Conservation (phyloP, 768 basidiomycete species). For the Tricholoma terreum region DNA sequence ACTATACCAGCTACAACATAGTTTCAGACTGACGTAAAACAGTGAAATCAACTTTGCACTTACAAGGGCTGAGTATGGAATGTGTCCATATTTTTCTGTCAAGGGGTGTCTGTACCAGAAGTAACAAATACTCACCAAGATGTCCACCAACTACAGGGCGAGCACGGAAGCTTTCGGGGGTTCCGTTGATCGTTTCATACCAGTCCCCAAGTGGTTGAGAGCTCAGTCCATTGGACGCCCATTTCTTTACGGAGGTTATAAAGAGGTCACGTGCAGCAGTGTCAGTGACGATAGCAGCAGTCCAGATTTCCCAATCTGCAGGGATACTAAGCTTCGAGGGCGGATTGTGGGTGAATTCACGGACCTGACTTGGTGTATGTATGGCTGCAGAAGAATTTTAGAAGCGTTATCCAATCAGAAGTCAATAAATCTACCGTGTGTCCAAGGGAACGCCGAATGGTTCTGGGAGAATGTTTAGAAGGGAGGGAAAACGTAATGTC, state of each 20-base stretch:
- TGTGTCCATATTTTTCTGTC: too few species aligned
- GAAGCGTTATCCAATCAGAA: background rate
- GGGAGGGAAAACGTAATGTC: background rate
- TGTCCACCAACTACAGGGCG: slow-evolving; percentile 59
- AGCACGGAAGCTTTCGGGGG: slow-evolving; percentile 48
- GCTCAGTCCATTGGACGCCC: slow-evolving; percentile 44
- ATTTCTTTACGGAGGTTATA: slow-evolving; percentile 48
- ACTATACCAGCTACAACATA: background rate
- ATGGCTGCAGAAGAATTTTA: slow-evolving; percentile 28
- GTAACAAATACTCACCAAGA: slow-evolving; percentile 34
- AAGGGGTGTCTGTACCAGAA: background rate
- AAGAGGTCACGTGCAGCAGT: slow-evolving; percentile 45
- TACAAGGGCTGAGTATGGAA: slow-evolving; percentile 15
- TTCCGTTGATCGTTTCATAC: slow-evolving; percentile 54
- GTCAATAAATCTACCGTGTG: slow-evolving; percentile 32
- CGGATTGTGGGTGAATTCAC: background rate
- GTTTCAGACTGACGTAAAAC: background rate
- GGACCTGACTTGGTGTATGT: slow-evolving; percentile 56
- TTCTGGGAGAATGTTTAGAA: slow-evolving; percentile 21
- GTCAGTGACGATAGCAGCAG: slow-evolving; percentile 49
- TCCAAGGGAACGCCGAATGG: slow-evolving; percentile 47
- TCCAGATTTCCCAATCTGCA: slow-evolving; percentile 59
- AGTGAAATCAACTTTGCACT: background rate
- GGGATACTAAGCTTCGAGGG: background rate
- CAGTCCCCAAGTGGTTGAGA: slow-evolving; percentile 43